Evolutionary conservation across 306 rosid species (phyloP).

Genomic region (Castanopsis chinensis): DNA sequence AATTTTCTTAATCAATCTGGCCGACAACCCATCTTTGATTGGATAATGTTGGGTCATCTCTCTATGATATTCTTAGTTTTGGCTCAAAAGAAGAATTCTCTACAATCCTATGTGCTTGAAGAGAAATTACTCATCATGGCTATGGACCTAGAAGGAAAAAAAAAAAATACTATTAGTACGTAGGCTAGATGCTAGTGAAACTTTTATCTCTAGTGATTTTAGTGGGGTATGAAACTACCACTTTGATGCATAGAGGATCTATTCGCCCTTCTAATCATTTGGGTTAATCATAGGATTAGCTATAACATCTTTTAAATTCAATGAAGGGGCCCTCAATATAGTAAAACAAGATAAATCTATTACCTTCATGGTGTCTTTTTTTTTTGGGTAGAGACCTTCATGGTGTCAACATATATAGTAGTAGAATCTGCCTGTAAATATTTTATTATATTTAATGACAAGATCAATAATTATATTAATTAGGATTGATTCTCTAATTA

Average conservation of each 20-base stretch:
- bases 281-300: constrained; percentile 18
- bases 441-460: not conserved
- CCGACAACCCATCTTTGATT: constrained; percentile 22
- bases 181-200: not conserved
- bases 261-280: constrained; percentile 32
- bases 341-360: not conserved
- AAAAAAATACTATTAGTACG: not conserved
- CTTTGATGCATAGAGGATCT: constrained; percentile 16
- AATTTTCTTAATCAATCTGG: constrained; percentile 16
- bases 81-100: not conserved
- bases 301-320: constrained; percentile 7
- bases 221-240: constrained; percentile 20
- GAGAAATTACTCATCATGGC: constrained; percentile 3
- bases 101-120: not conserved
- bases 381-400: not conserved
- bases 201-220: constrained; percentile 1
- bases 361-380: not conserved
- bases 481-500: constrained; percentile 1
- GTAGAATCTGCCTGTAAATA: too few relatives aligned
- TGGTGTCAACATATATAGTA: not conserved
- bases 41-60: constrained; percentile 11
- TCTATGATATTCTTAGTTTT: not conserved
- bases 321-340: not conserved
- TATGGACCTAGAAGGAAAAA: not conserved
- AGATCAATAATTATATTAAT: not conserved